Percentiles rank a stretch among this genome's conserved stretches.
These are phyloP conservation scores for Cladophialophora psammophila DNA, from an alignment of 2,329 filamentous ascomycete genomes.

Conservation along the genomic window DNA sequence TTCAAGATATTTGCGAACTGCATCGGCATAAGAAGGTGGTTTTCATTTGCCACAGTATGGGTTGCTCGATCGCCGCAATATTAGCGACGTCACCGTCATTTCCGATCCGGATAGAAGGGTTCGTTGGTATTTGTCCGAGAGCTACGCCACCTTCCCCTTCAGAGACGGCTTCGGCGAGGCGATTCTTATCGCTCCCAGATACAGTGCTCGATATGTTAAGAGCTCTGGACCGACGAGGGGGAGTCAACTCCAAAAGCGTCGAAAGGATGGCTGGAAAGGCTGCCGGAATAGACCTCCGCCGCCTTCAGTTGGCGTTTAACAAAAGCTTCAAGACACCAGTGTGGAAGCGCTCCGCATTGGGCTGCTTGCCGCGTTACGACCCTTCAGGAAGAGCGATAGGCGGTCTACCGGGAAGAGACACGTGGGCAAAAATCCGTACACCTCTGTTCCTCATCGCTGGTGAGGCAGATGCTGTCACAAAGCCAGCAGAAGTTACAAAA, in stretches of 20 bases:
- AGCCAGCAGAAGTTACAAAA: conserved; percentile 72
- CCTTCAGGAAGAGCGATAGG: conserved; percentile 60
- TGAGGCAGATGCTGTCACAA: conserved; percentile 77
- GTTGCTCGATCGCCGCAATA: conserved; percentile 76
- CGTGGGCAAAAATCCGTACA: conserved; percentile 75
- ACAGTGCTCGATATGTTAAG: conserved; percentile 77
- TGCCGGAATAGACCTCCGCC: conserved; percentile 51
- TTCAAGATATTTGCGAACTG: conserved; percentile 57
- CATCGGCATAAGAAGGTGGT: conserved; percentile 38
- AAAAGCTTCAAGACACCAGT: conserved; percentile 81
- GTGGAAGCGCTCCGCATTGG: conserved; percentile 81
- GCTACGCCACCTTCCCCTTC: conserved; percentile 67
- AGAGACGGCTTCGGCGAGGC: conserved; percentile 60
- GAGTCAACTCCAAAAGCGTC: conserved; percentile 78
- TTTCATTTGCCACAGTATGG: conserved; percentile 75
- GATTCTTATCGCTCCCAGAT: conserved; percentile 70
- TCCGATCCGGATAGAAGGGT: conserved; percentile 72
- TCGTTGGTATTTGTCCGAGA: conserved; percentile 83
- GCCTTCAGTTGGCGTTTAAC: conserved; percentile 64
- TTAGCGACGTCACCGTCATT: conserved; percentile 68
- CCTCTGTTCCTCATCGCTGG: conserved; percentile 83
- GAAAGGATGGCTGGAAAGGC: conserved; percentile 67
- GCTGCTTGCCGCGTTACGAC: conserved; percentile 69
- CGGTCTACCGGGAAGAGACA: conserved; percentile 72
- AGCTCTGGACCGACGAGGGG: conserved; percentile 79